Percentiles rank a stretch among this genome's conserved stretches.
Evolutionary conservation across 306 rosid genomes (phyloP).

Genomic region (Acacia melanoxylon): DNA sequence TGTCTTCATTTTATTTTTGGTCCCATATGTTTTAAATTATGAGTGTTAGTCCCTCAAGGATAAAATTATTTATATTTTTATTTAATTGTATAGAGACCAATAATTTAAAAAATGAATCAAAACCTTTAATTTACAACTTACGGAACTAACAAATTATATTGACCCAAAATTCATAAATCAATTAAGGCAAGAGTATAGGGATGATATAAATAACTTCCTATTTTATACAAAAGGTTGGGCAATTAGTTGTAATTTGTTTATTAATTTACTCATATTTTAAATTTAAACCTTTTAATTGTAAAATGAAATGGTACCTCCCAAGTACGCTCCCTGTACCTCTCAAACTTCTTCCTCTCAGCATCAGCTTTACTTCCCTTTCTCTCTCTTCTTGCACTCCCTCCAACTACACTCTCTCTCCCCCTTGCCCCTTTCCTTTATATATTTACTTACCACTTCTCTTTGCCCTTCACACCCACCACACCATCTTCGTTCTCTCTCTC

Average conservation of each 20-base stretch:
- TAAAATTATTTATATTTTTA: no score
- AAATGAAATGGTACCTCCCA: slow-evolving; percentile 55
- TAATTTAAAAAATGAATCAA: no score
- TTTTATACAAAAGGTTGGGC: not conserved
- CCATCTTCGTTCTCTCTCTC: not conserved
- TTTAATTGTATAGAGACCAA: no score
- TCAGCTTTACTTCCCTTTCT: slow-evolving; percentile 22
- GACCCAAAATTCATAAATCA: no score
- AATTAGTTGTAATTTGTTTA: not conserved
- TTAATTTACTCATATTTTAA: not conserved
- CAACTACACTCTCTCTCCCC: not conserved
- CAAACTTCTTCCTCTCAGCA: slow-evolving; percentile 45
- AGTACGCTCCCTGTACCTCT: slow-evolving; percentile 82
- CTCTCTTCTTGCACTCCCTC: not conserved
- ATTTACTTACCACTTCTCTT: not conserved
- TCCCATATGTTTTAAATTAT: rapidly evolving
- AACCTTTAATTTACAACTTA: no score
- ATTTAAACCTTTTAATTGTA: not conserved
- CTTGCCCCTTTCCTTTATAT: slow-evolving; percentile 39
- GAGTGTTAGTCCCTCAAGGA: rapidly evolving
- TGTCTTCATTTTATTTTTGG: no score
- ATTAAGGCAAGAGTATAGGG: not conserved
- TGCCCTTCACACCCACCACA: slow-evolving; percentile 31
- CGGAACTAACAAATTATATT: rapidly evolving
- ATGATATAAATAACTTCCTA: no score